Evolutionary conservation across 495 filamentous ascomycete species (phyloP).

Genomic region (Penicillium fimorum): DNA sequence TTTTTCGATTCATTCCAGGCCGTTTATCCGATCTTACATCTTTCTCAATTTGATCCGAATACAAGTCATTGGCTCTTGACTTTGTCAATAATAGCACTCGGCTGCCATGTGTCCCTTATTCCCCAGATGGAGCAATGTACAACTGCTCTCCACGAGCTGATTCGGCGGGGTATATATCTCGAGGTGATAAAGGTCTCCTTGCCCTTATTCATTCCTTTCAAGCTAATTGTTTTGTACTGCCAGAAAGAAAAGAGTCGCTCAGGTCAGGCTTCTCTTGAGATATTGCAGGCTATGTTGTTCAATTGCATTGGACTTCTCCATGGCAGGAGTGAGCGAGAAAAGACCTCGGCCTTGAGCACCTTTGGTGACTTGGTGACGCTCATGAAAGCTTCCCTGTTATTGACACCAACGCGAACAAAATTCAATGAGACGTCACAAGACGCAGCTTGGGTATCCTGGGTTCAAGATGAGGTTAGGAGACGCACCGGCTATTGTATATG

Average conservation of each 20-base stretch:
- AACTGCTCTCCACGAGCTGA: conserved; percentile 44
- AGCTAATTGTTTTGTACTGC: conserved; percentile 4
- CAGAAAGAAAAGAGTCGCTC: conserved; percentile 30
- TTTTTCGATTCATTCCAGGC: conserved; percentile 44
- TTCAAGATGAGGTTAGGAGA: conserved; percentile 37
- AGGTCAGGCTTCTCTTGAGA: conserved; percentile 27
- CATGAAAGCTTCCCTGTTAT: conserved; percentile 26
- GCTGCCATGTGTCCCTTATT: conserved; percentile 36
- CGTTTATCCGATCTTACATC: conserved; percentile 48
- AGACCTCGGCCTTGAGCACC: conserved; percentile 23
- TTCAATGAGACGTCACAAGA: conserved; percentile 17
- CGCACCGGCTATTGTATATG: conserved; percentile 49
- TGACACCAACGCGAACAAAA: conserved; percentile 5
- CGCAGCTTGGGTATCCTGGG: conserved; percentile 25
- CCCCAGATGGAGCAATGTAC: conserved; percentile 29
- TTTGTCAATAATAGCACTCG: conserved; percentile 46
- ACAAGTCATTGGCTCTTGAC: conserved; percentile 43
- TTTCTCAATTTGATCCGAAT: conserved; percentile 39
- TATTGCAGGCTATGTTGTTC: conserved; percentile 39
- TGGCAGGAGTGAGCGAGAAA: conserved; percentile 31
- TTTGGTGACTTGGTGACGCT: conserved; percentile 38
- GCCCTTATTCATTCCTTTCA: not conserved
- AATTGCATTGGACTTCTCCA: conserved; percentile 46
- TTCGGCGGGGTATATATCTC: conserved; percentile 39
- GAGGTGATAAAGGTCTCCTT: conserved; percentile 28